Conservation (phyloP, 1,139 yeast genomes). For the Protomyces inundatus region DNA sequence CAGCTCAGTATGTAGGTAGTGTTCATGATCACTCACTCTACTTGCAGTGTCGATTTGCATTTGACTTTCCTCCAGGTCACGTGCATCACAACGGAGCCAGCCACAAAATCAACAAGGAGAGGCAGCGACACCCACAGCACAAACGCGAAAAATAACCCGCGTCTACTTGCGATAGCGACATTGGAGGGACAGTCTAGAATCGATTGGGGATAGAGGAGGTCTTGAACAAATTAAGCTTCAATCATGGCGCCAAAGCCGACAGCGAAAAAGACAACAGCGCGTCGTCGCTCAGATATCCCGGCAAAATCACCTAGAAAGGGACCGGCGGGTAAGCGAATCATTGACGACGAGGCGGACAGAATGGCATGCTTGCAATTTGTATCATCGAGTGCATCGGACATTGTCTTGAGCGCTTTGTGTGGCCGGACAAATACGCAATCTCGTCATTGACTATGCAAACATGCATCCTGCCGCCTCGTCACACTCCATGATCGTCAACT, state of each 20-base stretch:
- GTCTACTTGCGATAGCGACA: background rate
- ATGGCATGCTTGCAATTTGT: no score
- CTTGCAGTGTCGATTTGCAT: background rate
- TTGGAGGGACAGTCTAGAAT: no score
- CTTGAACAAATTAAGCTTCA: background rate
- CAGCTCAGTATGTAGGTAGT: background rate
- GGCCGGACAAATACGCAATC: background rate
- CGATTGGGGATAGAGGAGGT: no score
- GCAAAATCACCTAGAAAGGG: constrained; percentile 18
- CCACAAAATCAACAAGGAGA: background rate
- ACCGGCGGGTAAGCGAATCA: background rate
- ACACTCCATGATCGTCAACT: background rate
- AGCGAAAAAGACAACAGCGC: constrained; percentile 17
- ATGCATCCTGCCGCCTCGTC: no score
- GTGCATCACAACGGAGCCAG: no score
- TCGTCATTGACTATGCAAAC: background rate
- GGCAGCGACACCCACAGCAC: background rate
- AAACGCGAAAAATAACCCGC: background rate
- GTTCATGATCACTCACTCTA: no score
- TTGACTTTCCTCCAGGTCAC: background rate
- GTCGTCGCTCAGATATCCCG: constrained; percentile 9
- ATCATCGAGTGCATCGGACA: no score
- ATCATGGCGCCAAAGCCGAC: constrained; percentile 18
- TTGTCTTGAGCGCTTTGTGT: background rate
- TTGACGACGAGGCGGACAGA: no score